Base-by-base conservation (phyloP, 495 filamentous ascomycete genomes). In the Rhizodiscina lignyota region DNA sequence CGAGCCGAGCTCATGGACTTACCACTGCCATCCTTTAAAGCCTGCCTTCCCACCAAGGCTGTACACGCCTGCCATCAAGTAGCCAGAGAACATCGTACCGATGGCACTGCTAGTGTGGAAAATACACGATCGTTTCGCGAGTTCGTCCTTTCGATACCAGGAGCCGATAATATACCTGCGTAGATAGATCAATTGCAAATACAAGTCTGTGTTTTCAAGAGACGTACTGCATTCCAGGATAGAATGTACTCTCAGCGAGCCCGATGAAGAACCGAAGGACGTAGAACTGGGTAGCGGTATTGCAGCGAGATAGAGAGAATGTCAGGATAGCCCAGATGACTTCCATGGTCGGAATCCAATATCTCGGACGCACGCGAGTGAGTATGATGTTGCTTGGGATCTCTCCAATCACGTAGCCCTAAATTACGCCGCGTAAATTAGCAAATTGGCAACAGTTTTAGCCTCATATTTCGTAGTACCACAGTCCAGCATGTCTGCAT, bases 371-470 rank as follows among this genome's bases (percentile, higher is more conserved):
- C 5, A 77, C 41, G 2, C 53, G 47, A 5, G 64, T 72, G 21
- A 77, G 46, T 21, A 76, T 57, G 15, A 77, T 54, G 43, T 75
- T 70, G 45, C 62, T 67, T 0, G 72, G 74, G 23, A 78, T 65
- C 40, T 77, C 60, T 10, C 71, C 72, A 29, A 77, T 58, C 2
- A 77, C 64, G 41, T 76, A 72, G 11, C 74, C 74, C n/a, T n/a
- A n/a, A n/a, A n/a, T n/a, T n/a, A n/a, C n/a, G n/a, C n/a, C n/a
- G n/a, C n/a, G n/a, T n/a, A n/a, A n/a, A n/a, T n/a, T n/a, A n/a
- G n/a, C n/a, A n/a, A n/a, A n/a, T n/a, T n/a, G n/a, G n/a, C n/a
- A n/a, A n/a, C n/a, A n/a, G n/a, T n/a, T n/a, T n/a, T n/a, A n/a
- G n/a, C n/a, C n/a, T n/a, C n/a, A n/a, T n/a, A n/a, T n/a, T n/a